Conservation (phyloP, 2,329 filamentous ascomycete genomes). For the Phyllosticta citriasiana region DNA sequence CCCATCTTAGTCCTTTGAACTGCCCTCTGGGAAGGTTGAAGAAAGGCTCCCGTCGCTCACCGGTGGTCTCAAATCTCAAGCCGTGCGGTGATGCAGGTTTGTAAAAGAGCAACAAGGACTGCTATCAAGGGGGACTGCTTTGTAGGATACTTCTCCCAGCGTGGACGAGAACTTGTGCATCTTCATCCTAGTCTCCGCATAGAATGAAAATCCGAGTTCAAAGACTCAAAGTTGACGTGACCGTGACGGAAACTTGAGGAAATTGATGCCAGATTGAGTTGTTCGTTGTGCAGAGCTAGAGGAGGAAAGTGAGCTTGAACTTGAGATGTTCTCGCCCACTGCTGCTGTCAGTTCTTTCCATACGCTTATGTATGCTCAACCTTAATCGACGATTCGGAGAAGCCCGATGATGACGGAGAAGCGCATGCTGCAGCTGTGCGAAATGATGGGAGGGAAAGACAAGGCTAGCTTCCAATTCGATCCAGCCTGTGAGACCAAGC, state of each 20-base stretch:
- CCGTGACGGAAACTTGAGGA: not conserved
- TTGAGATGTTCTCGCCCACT: too few species aligned
- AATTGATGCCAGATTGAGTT: not conserved
- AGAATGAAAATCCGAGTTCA: not conserved
- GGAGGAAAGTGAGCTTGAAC: too few species aligned
- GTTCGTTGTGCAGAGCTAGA: not conserved
- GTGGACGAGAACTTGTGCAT: not conserved
- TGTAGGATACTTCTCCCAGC: not conserved
- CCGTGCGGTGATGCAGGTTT: too few species aligned
- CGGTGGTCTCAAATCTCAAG: too few species aligned
- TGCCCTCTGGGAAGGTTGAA: too few species aligned
- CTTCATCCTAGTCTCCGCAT: not conserved
- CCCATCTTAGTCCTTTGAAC: too few species aligned
- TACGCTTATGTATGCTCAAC: too few species aligned
- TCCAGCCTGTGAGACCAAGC: conserved; percentile 23
- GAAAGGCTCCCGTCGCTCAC: too few species aligned
- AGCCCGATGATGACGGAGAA: conserved; percentile 15
- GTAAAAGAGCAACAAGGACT: too few species aligned
- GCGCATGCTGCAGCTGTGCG: not conserved
- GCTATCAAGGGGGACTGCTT: not conserved
- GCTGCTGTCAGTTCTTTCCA: too few species aligned
- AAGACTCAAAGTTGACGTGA: not conserved
- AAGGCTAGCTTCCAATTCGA: conserved; percentile 17
- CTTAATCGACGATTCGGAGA: not conserved
- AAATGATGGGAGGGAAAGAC: not conserved